A percentile compares a stretch with the other conserved stretches of the same genome.
Evolutionary conservation across 148 eudicot genomes (phyloP).

Genomic region (Camellia japonica): DNA sequence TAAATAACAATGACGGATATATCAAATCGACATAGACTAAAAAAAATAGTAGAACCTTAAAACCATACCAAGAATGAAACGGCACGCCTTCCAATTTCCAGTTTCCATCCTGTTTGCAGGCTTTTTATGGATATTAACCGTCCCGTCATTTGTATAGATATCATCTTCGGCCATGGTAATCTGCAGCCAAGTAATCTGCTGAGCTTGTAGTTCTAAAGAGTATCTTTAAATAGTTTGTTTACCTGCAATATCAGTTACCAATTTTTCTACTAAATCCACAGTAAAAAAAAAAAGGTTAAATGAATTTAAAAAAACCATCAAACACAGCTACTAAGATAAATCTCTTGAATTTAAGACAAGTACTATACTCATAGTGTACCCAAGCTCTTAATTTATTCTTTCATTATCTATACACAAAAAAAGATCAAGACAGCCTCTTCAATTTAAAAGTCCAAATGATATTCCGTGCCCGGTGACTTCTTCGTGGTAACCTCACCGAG

Average conservation of each 20-base stretch:
- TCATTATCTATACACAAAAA: background rate
- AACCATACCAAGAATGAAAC: slow-evolving; percentile 14
- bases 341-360: too few species aligned
- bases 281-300: background rate
- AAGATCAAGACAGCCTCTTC: background rate
- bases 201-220: background rate
- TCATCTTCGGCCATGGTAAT: slow-evolving; percentile 12
- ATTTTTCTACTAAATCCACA: background rate
- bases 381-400: slow-evolving; percentile 1
- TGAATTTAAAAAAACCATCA: background rate
- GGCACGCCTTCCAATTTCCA: slow-evolving; percentile 18
- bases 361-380: background rate
- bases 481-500: background rate
- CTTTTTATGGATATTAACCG: slow-evolving; percentile 4
- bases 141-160: slow-evolving; percentile 11
- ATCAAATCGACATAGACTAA: too few species aligned
- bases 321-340: too few species aligned
- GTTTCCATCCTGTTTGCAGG: slow-evolving; percentile 11
- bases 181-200: slow-evolving; percentile 5
- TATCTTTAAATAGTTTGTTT: background rate
- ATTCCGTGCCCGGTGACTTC: too few species aligned
- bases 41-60: background rate
- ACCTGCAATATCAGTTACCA: background rate
- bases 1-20: background rate
- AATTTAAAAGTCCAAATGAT: background rate